Percentiles rank a stretch among this genome's conserved stretches.
Evolutionary conservation across 805 yeast genomes (phyloP).

Genomic region (Saccharomycopsis fermentans): DNA sequence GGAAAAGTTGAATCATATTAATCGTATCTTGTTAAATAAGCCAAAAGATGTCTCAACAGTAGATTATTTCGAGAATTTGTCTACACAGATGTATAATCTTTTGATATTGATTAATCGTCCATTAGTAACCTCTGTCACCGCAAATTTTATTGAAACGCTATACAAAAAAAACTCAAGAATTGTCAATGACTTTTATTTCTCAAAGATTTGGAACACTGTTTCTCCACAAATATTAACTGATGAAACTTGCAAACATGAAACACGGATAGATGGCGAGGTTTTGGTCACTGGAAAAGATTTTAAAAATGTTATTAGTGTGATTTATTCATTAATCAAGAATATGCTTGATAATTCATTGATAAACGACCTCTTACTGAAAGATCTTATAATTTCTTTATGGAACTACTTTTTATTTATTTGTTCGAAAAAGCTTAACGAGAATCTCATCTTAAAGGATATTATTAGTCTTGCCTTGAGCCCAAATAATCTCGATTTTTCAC

Average conservation of each 20-base stretch:
- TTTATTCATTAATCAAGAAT: constrained; percentile 50
- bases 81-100: constrained; percentile 51
- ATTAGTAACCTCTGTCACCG: constrained; percentile 43
- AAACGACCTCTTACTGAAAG: constrained; percentile 16
- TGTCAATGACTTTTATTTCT: constrained; percentile 49
- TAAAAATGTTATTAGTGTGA: constrained; percentile 54
- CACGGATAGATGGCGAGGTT: constrained; percentile 23
- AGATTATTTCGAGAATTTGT: constrained; percentile 48
- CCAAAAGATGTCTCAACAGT: constrained; percentile 42
- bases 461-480: neutral
- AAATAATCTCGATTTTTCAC: neutral
- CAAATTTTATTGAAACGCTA: constrained; percentile 42
- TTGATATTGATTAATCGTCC: constrained; percentile 55
- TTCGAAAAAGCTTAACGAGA: constrained; percentile 23
- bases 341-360: constrained; percentile 25
- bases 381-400: constrained; percentile 32
- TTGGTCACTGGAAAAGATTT: constrained; percentile 38
- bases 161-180: constrained; percentile 41
- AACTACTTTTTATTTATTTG: constrained; percentile 32
- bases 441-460: neutral
- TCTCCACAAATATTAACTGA: neutral
- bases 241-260: neutral
- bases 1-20: constrained; percentile 57
- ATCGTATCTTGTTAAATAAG: constrained; percentile 51
- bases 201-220: constrained; percentile 32